Base-by-base conservation (phyloP, 768 basidiomycete genomes). In the Porpolomopsis calyptriformis region DNA sequence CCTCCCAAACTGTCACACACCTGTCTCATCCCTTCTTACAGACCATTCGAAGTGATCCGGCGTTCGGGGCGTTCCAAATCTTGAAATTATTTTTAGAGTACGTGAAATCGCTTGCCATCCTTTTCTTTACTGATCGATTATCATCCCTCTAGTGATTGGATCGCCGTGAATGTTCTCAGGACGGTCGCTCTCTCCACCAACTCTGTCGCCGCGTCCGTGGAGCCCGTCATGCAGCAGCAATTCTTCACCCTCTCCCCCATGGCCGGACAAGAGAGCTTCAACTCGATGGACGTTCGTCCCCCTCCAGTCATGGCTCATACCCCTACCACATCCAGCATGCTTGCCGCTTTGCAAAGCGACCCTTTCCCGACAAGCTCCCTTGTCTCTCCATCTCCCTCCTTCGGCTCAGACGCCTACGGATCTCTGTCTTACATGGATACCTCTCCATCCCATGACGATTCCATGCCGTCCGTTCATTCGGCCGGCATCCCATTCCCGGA, bases 21-120 rank as follows among this genome's bases (percentile, higher is more conserved):
- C 46, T 43, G 38, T 16, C 10, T 33, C 29, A 11, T 43, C 37
- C 16, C 41, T 43, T 34, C 49, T 24, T 38, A 8, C 59, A 90
- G 87, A 91, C 88, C 8, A 91, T 92, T 53, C 81, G 88, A 52
- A 91, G 88, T 54, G 88, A 92, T 64, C 88, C 88, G 44, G 85
- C 88, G 2, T 92, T 92, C 53, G 89, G 89, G 43, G 85, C 90
- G 14, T 92, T 91, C 69, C 89, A 91, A 63, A 90, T 92, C 50
- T 60, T 91, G 63, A 91, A 91, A 62, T 66, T 91, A 55, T 91
- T 91, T 74, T 71, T 91, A 49, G 88, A 92, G 87, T 89, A 53
- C 57, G 85, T 75, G 18, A 38, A 40, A 40, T 24, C 22, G 20
- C 25, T 29, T 20, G 11, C 36, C 2, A 25, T 47, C 24, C 45